Base-by-base conservation (phyloP, 345 rosid genomes). In the Populus tremula region DNA sequence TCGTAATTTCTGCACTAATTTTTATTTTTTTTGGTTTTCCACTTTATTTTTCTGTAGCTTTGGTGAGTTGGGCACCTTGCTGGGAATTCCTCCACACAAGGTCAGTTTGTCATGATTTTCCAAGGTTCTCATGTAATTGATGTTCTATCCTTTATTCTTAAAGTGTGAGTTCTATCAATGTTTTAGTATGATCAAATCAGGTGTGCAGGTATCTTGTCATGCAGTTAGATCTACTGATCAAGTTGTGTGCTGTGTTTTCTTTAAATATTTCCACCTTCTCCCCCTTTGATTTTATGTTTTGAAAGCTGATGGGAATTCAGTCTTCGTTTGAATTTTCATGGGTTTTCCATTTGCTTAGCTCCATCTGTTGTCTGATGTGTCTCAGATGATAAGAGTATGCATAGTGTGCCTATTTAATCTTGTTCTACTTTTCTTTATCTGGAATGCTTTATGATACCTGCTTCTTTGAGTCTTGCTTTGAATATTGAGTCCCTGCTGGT, bases 31-130 rank as follows among this genome's bases (percentile, higher is more conserved):
- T 75, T 59, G n/a, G 38, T 53, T 73, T 56, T 77, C 73, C 3
- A 64, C 65, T 69, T 41, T 35, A 59, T 43, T 36, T 63, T 84
- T 65, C 53, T 49, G 6, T 75, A 96, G 99, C 88, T 96, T 96
- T 85, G 96, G 88, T 33, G 99, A 93, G 87, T 84, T 96, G 84
- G 99, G 99, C 77, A 93, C 99, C 83, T 86, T 96, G 83, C 88
- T 96, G 75, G 99, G 94, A 56, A 96, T 93, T 84, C 91, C 92
- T 73, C 92, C 98, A n/a, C 89, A 85, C 31, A 93, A 96, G 97
- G 98, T 93, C 78, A 49, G 36, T 13, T 59, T 36, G 18, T 73
- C 3, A 18, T 50, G 64, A 39, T 23, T 14, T 39, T 8, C 16
- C n/a, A 53, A 53, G n/a, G 23, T 6, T 53, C 59, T 53, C 59